Conservation (phyloP, 2,329 filamentous ascomycete species). For the Sclerotinia sclerotiorum region DNA sequence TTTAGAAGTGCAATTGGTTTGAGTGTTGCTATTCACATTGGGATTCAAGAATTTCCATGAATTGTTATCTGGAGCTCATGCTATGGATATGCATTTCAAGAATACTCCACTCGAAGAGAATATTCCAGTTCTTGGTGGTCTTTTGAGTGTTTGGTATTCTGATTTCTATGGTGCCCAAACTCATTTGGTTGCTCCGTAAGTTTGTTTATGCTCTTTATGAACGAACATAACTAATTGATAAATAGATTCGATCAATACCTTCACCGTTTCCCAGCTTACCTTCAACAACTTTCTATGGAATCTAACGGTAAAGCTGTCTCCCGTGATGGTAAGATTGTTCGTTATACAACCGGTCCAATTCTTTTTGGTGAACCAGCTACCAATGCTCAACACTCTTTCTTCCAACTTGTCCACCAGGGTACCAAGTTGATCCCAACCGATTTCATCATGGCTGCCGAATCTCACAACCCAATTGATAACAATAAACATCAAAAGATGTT, state of each 20-base stretch:
- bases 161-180: constrained; percentile 99
- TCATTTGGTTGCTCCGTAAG: constrained; percentile 90
- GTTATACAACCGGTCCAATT: constrained; percentile 96
- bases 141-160: constrained; percentile 97
- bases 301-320: constrained; percentile 98
- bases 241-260: constrained; percentile 97
- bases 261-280: constrained; percentile 97
- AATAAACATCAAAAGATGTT: constrained; percentile 97
- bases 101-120: constrained; percentile 89
- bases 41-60: constrained; percentile 97
- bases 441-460: constrained; percentile 95
- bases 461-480: constrained; percentile 90
- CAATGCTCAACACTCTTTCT: constrained; percentile 99
- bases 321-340: constrained; percentile 81
- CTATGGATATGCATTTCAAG: constrained; percentile 98
- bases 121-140: constrained; percentile 87
- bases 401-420: constrained; percentile 98
- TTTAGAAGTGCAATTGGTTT: constrained; percentile 99
- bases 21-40: constrained; percentile 91
- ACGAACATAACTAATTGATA: constrained; percentile 23
- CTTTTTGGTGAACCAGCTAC: constrained; percentile 98
- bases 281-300: constrained; percentile 99
- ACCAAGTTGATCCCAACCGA: constrained; percentile 98
- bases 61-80: constrained; percentile 90
- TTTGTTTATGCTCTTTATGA: constrained; percentile 33